These are phyloP conservation scores for Podaxis pistillaris DNA, from an alignment of 768 basidiomycete genomes.

Conservation along the genomic window DNA sequence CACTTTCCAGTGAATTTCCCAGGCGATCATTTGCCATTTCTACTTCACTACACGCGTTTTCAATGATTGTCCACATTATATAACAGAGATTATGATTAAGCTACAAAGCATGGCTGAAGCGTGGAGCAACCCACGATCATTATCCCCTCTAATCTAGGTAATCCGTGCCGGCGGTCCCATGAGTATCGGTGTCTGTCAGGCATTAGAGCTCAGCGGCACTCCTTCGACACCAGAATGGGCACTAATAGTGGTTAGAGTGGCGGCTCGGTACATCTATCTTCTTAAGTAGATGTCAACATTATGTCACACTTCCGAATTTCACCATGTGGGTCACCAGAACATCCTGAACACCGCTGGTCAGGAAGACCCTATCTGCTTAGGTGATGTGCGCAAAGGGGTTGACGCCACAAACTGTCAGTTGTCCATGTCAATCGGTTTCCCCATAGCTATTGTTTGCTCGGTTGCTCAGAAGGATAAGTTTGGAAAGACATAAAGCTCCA, in stretches of 20 bases:
- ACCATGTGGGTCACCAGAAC: slow-evolving; percentile 3
- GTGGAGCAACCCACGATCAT: background rate
- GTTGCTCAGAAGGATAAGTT: background rate
- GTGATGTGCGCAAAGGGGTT: slow-evolving; percentile 5
- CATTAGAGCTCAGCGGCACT: background rate
- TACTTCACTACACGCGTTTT: background rate
- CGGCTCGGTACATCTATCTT: background rate
- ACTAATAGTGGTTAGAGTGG: slow-evolving; percentile 11
- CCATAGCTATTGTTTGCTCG: background rate
- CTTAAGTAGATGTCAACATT: slow-evolving; percentile 2
- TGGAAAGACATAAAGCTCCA: slow-evolving; percentile 1
- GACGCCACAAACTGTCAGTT: slow-evolving; percentile 15
- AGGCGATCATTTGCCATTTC: background rate
- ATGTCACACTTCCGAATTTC: slow-evolving; percentile 10
- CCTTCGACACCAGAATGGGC: background rate
- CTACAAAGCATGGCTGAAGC: background rate
- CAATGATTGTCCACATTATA: background rate
- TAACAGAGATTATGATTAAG: background rate
- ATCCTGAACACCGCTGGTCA: background rate
- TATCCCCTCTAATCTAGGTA: background rate
- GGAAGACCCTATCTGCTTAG: background rate
- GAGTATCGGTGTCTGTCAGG: background rate
- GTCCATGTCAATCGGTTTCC: slow-evolving; percentile 10
- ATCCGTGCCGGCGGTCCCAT: slow-evolving; percentile 4
- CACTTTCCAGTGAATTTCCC: too few species aligned